Base-by-base conservation (phyloP, 495 filamentous ascomycete species). In the Penicillium longicatenatum region DNA sequence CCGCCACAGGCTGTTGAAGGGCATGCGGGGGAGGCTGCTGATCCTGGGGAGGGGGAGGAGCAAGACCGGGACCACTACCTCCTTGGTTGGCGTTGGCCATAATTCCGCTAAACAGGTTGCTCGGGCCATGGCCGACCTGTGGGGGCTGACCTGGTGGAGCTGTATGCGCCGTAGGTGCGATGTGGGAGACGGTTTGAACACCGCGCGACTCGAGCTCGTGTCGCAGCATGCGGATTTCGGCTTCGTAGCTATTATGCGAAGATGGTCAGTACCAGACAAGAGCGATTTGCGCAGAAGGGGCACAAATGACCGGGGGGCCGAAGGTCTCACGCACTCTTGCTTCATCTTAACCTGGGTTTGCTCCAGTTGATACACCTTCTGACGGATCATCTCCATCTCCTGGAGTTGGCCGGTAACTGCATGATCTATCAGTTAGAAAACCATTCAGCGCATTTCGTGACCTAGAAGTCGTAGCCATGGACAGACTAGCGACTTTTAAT, bases 51-150 rank as follows among this genome's bases (percentile, higher is more conserved):
- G 85, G 86, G 58, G 90, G 91, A 66, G 93, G 94, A 53, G 91
- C 92, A 67, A 96, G 89, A 60, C 89, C 88, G 56, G 91, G 90
- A 58, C 89, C 91, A 79, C 92, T 92, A 65, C 85, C 86, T 67
- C 87, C 89, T 73, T 88, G 88, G 55, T 93, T 93, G 58, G 94
- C 83, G 55, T 93, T 93, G 58, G 94, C 83, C 90, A 98, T 97
- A 63, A 98, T 97, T 22, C 90, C 91, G 60, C 92, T 89, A 68
- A 98, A 98, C 39, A 97, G 80, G 70, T 95, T 93, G 71, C 86
- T 92, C 24, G 89, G 88, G 39, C 94, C 92, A 69, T 94, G 89
- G n/a, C 92, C 92, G 70, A 98, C 88, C 26, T 89, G 81, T 44
- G 91, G 91, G 31, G 91, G 91, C 29, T 89, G 90, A 46, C 89